These are phyloP conservation scores for Yamadazyma atlantica DNA, from an alignment of 1,139 yeast genomes.

Conservation along the genomic window DNA sequence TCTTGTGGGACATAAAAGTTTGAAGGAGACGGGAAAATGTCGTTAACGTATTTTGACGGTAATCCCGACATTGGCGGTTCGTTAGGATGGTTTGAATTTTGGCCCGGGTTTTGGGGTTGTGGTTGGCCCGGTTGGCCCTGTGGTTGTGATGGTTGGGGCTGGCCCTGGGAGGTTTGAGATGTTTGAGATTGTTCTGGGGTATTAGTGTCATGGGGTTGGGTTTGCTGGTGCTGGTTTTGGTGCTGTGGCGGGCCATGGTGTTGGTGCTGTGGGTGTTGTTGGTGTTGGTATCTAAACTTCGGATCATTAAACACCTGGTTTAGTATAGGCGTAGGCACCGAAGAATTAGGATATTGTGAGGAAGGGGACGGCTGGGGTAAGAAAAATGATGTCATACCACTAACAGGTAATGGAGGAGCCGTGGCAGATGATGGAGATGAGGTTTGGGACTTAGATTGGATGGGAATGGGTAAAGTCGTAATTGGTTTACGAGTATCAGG, in stretches of 20 bases:
- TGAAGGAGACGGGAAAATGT: slow-evolving; percentile 56
- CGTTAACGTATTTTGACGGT: slow-evolving; percentile 52
- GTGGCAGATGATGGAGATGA: slow-evolving; percentile 45
- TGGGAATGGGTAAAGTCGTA: slow-evolving; percentile 38
- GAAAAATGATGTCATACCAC: slow-evolving; percentile 24
- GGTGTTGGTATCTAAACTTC: slow-evolving; percentile 12
- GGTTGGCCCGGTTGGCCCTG: slow-evolving; percentile 20
- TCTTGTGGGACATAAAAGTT: slow-evolving; percentile 49
- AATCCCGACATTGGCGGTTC: slow-evolving; percentile 53
- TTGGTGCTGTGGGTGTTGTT: background rate
- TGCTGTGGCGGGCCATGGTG: background rate
- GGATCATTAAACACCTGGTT: slow-evolving; percentile 30
- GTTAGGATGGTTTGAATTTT: slow-evolving; percentile 30
- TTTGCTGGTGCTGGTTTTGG: background rate
- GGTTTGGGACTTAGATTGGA: slow-evolving; percentile 41
- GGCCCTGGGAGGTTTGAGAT: no score
- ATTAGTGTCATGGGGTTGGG: no score
- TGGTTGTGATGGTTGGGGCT: slow-evolving; percentile 26
- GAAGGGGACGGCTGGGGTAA: slow-evolving; percentile 32
- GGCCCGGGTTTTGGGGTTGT: slow-evolving; percentile 3
- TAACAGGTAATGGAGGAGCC: slow-evolving; percentile 38
- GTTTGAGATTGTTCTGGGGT: slow-evolving; percentile 2
- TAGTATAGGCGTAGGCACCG: slow-evolving; percentile 37
- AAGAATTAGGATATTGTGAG: slow-evolving; percentile 18
- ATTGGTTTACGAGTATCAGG: slow-evolving; percentile 39